Conservation (phyloP, 2,329 filamentous ascomycete genomes). For the Metarhizium robertsii region DNA sequence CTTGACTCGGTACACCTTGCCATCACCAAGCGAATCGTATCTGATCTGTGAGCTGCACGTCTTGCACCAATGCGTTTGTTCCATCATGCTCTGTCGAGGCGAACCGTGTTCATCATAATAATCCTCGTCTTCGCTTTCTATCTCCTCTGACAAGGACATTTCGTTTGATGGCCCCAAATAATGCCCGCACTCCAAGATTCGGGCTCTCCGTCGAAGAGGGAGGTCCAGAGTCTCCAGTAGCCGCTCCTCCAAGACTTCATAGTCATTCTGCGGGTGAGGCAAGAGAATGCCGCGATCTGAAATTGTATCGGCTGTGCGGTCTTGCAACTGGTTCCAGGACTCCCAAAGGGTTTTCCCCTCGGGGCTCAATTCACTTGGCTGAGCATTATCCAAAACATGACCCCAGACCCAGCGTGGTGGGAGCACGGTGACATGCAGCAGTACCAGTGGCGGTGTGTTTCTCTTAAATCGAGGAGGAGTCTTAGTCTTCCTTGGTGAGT, state of each 20-base stretch:
- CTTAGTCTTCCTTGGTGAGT: conserved; percentile 47
- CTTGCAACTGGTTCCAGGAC: conserved; percentile 58
- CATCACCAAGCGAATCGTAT: conserved; percentile 41
- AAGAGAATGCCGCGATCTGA: conserved; percentile 65
- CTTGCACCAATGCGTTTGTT: conserved; percentile 44
- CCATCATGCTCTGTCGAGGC: conserved; percentile 12
- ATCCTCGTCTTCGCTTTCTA: conserved; percentile 38
- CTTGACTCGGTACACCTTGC: conserved; percentile 65
- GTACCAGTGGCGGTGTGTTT: conserved; percentile 57
- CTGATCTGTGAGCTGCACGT: conserved; percentile 47
- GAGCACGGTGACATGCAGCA: conserved; percentile 69
- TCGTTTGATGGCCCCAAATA: conserved; percentile 56
- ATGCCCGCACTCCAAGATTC: conserved; percentile 67
- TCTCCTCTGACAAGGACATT: conserved; percentile 30
- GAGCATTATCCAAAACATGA: conserved; percentile 39
- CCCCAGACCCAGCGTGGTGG: conserved; percentile 60
- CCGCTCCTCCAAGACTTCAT: conserved; percentile 69
- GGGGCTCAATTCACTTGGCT: conserved; percentile 31
- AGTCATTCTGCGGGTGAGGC: conserved; percentile 71
- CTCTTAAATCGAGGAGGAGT: conserved; percentile 50
- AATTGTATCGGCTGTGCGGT: conserved; percentile 63
- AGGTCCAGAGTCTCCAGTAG: conserved; percentile 67
- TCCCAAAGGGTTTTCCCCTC: conserved; percentile 44
- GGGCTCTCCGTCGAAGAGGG: conserved; percentile 51
- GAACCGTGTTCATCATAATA: conserved; percentile 22